A percentile compares a stretch with the other conserved stretches of the same genome.
These are phyloP conservation scores for Spergularia azorica DNA, from an alignment of 179 eudicot genomes.

Conservation along the genomic window DNA sequence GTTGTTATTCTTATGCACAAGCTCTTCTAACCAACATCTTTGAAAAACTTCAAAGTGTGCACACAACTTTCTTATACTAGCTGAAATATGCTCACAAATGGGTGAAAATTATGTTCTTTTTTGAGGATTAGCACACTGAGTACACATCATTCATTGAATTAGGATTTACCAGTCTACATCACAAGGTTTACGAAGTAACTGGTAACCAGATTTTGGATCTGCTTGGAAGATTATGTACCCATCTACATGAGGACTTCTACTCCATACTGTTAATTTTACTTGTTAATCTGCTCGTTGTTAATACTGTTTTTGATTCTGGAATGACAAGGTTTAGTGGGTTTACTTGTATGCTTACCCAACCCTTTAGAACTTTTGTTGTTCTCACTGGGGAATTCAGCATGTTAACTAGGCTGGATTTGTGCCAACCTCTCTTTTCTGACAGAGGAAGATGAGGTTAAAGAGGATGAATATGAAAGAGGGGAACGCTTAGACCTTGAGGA, in stretches of 20 bases:
- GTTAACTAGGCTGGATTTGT: conserved; percentile 45
- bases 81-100: conserved; percentile 20
- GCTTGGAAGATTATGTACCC: conserved; percentile 11
- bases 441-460: conserved; percentile 84
- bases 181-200: conserved; percentile 20
- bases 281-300: conserved; percentile 15
- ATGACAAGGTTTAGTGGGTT: conserved; percentile 24
- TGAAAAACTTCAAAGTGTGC: conserved; percentile 19
- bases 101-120: conserved; percentile 17
- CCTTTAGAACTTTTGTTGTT: conserved; percentile 27
- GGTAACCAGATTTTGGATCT: conserved; percentile 26
- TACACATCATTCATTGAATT: conserved; percentile 6
- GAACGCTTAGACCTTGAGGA: conserved; percentile 95
- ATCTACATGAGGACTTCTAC: conserved; percentile 26
- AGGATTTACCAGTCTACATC: conserved; percentile 17
- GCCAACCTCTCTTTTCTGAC: conserved; percentile 56
- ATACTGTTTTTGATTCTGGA: conserved; percentile 25
- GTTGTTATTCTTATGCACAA: conserved; percentile 13
- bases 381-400: conserved; percentile 34
- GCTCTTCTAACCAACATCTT: conserved; percentile 7
- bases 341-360: conserved; percentile 20
- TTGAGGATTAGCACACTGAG: conserved; percentile 24
- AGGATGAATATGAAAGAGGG: conserved; percentile 83
- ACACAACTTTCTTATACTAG: conserved; percentile 10
- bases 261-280: background rate